These are phyloP conservation scores for Coemansia sp. DNA, from an alignment of 192 early-diverging fungal genomes.

Conservation along the genomic window DNA sequence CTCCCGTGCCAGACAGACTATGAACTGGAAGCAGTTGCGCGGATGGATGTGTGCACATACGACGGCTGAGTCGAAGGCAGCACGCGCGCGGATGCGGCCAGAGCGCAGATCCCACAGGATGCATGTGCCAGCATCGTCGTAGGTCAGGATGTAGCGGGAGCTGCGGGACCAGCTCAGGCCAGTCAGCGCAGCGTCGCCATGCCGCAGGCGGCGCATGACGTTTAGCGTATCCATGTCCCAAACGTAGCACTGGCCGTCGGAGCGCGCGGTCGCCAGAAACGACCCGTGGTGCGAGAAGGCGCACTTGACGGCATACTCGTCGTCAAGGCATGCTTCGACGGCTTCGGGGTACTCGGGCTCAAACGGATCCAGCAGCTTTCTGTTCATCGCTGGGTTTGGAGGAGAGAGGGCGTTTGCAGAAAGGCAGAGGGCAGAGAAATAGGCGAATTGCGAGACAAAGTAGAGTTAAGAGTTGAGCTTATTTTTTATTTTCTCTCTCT, in stretches of 20 bases:
- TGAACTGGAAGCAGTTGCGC: conserved; percentile 53
- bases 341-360: conserved; percentile 79
- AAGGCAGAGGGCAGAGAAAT: not conserved
- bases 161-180: conserved; percentile 84
- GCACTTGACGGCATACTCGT: conserved; percentile 66
- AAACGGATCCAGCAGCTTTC: conserved; percentile 69
- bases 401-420: too few relatives aligned
- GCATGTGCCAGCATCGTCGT: conserved; percentile 77
- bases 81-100: conserved; percentile 55
- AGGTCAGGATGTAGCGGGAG: conserved; percentile 75
- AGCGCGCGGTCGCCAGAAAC: conserved; percentile 75
- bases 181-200: conserved; percentile 73
- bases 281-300: conserved; percentile 79
- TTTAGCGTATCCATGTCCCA: conserved; percentile 91
- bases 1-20: conserved; percentile 31
- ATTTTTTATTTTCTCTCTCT: not conserved
- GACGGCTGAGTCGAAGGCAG: conserved; percentile 70
- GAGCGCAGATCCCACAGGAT: conserved; percentile 84
- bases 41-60: conserved; percentile 77
- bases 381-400: conserved; percentile 42
- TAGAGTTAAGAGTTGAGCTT: not conserved
- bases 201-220: conserved; percentile 64
- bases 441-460: not conserved
- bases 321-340: conserved; percentile 72
- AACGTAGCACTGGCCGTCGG: conserved; percentile 75